These are phyloP conservation scores for Corinectria fuckeliana DNA, from an alignment of 2,329 filamentous ascomycete species.

Conservation along the genomic window DNA sequence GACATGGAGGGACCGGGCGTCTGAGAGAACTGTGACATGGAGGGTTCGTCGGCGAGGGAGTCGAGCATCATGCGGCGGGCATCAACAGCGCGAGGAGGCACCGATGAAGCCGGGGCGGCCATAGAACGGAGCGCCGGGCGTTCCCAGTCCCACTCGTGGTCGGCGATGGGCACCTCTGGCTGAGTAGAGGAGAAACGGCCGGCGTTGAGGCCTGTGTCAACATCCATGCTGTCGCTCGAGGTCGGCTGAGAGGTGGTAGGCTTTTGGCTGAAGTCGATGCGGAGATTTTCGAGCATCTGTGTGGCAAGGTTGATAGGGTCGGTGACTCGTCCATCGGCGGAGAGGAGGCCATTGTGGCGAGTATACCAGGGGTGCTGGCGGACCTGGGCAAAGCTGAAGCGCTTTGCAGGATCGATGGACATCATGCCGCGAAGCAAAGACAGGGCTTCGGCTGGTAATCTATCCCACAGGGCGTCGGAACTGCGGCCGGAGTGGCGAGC, in stretches of 20 bases:
- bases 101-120: conserved; percentile 48
- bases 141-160: conserved; percentile 88
- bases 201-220: conserved; percentile 60
- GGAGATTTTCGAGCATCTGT: conserved; percentile 89
- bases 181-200: conserved; percentile 78
- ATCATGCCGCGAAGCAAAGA: conserved; percentile 94
- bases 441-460: conserved; percentile 74
- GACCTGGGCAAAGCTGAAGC: conserved; percentile 87
- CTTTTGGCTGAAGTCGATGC: conserved; percentile 82
- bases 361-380: conserved; percentile 96
- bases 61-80: conserved; percentile 57
- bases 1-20: conserved; percentile 80
- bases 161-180: conserved; percentile 77
- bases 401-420: conserved; percentile 73
- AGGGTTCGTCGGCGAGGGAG: conserved; percentile 83
- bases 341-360: conserved; percentile 77
- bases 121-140: conserved; percentile 67
- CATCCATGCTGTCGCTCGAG: conserved; percentile 68
- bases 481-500: conserved; percentile 79
- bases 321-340: conserved; percentile 73
- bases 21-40: conserved; percentile 83
- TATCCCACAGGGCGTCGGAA: conserved; percentile 83
- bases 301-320: conserved; percentile 90
- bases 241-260: conserved; percentile 58
- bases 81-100: conserved; percentile 42